Conservation (phyloP, 179 eudicot species). For the Amaranthus tricolor region DNA sequence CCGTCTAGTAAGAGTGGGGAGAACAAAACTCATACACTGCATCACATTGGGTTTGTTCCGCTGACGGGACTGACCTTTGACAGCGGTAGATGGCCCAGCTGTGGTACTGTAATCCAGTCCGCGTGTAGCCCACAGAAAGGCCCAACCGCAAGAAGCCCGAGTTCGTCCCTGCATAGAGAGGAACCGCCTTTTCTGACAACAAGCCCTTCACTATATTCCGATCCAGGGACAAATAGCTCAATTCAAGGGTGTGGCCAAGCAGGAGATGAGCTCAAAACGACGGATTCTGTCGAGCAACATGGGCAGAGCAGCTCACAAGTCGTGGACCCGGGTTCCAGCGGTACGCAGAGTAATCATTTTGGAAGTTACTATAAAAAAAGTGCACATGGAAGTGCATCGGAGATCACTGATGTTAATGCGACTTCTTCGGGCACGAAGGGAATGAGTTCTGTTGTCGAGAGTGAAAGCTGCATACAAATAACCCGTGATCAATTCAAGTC, state of each 20-base stretch:
- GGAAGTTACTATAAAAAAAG: conserved; percentile 22
- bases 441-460: conserved; percentile 22
- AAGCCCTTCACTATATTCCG: conserved; percentile 37
- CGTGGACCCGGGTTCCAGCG: conserved; percentile 30
- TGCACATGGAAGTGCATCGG: conserved; percentile 33
- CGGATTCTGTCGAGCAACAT: conserved; percentile 22
- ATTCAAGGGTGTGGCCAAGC: conserved; percentile 18
- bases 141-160: conserved; percentile 21
- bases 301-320: conserved; percentile 15
- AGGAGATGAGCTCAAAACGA: conserved; percentile 21
- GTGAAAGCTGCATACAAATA: conserved; percentile 23
- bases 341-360: conserved; percentile 24
- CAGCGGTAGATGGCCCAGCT: conserved; percentile 21
- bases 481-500: conserved; percentile 26
- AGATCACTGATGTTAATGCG: conserved; percentile 29
- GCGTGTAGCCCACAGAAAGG: conserved; percentile 17
- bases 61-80: conserved; percentile 20
- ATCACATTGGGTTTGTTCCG: conserved; percentile 27
- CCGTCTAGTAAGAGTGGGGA: conserved; percentile 12
- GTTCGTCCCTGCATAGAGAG: conserved; percentile 29
- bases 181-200: conserved; percentile 34
- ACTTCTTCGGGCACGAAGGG: conserved; percentile 28
- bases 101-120: conserved; percentile 28
- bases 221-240: conserved; percentile 31
- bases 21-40: conserved; percentile 17